Evolutionary conservation across 2,329 filamentous ascomycete species (phyloP).

Genomic region (Clonostachys solani): DNA sequence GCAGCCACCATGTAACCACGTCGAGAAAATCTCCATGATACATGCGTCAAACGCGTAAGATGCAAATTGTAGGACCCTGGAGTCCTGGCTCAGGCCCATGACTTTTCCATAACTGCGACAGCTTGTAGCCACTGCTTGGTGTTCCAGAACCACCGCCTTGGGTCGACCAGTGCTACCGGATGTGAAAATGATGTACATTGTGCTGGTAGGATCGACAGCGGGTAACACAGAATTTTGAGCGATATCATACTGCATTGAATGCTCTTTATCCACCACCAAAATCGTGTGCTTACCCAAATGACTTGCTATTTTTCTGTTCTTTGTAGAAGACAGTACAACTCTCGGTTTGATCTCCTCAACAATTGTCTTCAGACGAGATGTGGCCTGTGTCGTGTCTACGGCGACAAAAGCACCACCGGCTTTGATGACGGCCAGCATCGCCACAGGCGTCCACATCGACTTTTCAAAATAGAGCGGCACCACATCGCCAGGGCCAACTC

Average conservation of each 20-base stretch:
- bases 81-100: background rate
- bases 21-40: constrained; percentile 1
- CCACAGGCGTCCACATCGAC: constrained; percentile 23
- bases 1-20: background rate
- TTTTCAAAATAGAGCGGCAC: constrained; percentile 29
- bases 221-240: background rate
- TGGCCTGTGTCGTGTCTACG: constrained; percentile 26
- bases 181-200: constrained; percentile 8
- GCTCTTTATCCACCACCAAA: background rate
- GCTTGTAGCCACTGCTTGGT: constrained; percentile 2
- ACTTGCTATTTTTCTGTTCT: background rate
- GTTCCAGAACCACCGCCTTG: constrained; percentile 12
- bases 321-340: background rate
- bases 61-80: background rate
- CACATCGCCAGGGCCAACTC: constrained; percentile 12
- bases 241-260: background rate
- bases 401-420: constrained; percentile 22
- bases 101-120: background rate
- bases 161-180: constrained; percentile 12
- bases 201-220: constrained; percentile 4
- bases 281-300: background rate
- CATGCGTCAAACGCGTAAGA: constrained; percentile 1
- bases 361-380: constrained; percentile 1
- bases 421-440: constrained; percentile 24
- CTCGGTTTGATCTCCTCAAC: background rate